These are phyloP conservation scores for Zalaria sp. DNA, from an alignment of 2,329 filamentous ascomycete species.

Conservation along the genomic window DNA sequence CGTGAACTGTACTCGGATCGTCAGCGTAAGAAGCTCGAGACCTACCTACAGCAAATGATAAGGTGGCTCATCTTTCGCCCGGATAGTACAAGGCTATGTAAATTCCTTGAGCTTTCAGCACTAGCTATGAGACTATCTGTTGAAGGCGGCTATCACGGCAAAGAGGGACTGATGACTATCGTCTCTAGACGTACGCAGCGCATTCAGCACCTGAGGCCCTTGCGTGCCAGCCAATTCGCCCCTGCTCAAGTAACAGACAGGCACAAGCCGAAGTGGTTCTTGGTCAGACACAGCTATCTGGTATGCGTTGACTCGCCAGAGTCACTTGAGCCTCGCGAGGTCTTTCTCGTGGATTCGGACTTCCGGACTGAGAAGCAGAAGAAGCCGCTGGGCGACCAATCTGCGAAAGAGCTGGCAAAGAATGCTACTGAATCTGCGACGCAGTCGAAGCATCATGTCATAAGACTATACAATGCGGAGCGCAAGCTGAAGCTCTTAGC, in stretches of 20 bases:
- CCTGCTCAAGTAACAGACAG: slow-evolving; percentile 26
- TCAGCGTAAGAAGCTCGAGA: slow-evolving; percentile 74
- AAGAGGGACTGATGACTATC: slow-evolving; percentile 88
- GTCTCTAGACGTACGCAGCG: slow-evolving; percentile 72
- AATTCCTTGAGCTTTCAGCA: slow-evolving; percentile 89
- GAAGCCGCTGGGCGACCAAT: slow-evolving; percentile 33
- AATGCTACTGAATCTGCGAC: slow-evolving; percentile 42
- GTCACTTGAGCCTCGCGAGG: slow-evolving; percentile 97
- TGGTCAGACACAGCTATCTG: slow-evolving; percentile 94
- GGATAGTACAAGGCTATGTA: slow-evolving; percentile 89
- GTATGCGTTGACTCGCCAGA: slow-evolving; percentile 97
- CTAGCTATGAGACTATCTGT: slow-evolving; percentile 85
- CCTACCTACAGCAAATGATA: slow-evolving; percentile 86
- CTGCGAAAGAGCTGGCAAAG: slow-evolving; percentile 48
- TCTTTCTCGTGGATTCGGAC: slow-evolving; percentile 86
- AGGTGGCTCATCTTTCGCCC: slow-evolving; percentile 93
- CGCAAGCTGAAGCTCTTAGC: slow-evolving; percentile 83
- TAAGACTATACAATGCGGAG: slow-evolving; percentile 84
- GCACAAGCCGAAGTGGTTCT: slow-evolving; percentile 91
- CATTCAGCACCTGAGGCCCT: slow-evolving; percentile 10
- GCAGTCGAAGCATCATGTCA: slow-evolving; percentile 61
- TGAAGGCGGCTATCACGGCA: slow-evolving; percentile 93
- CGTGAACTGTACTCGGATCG: slow-evolving; percentile 56
- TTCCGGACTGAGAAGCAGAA: slow-evolving; percentile 70
- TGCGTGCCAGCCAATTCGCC: neutral